Base-by-base conservation (phyloP, 495 filamentous ascomycete genomes). In the Lindgomyces ingoldianus region DNA sequence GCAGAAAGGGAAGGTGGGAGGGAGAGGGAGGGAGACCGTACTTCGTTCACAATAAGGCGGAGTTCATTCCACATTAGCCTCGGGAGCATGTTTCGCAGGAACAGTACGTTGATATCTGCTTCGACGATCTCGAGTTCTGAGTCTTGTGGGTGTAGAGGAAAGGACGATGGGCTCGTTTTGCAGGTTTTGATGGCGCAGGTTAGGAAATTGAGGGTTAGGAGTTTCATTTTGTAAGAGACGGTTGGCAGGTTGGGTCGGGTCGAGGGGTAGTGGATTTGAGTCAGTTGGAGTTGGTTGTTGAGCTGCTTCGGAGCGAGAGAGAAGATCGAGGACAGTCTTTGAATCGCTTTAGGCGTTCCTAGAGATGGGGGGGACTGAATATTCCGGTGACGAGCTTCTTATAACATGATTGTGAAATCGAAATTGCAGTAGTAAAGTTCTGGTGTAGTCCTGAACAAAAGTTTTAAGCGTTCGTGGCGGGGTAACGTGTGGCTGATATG, bases 201-300 rank as follows among this genome's bases (percentile, higher is more conserved):
- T 70, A 99, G 82, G 76, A 98, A 99, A 77, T 98, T 98, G 68
- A 93, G 88, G 49, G 93, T 98, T 47, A 99, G 84, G 62, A 99
- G 79, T 76, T 98, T 99, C 94, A 99, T 97, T 50, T 53, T 58
- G 19, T 26, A 41, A 22, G 29, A 24, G n/a, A 25, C n/a, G 39
- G 65, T 6, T 16, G 27, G 27, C n/a, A n/a, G 53, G 33, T 24
- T 24, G 19, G 54, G 33, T 42, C 4, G 22, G 21, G 21, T 57
- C 8, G 54, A 36, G 51, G 24, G 55, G 21, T 42, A 11, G 55
- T 18, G 19, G 19, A 29, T 11, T 26, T 29, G 50, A n/a, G n/a
- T n/a, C n/a, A n/a, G n/a, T n/a, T n/a, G n/a, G n/a, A n/a, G 36
- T 42, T 42, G 36, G 36, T 9, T 9, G 36, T 42, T 9, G 19